These are phyloP conservation scores for Chlorella ohadii DNA, from an alignment of 139 green algal species.

Conservation along the genomic window DNA sequence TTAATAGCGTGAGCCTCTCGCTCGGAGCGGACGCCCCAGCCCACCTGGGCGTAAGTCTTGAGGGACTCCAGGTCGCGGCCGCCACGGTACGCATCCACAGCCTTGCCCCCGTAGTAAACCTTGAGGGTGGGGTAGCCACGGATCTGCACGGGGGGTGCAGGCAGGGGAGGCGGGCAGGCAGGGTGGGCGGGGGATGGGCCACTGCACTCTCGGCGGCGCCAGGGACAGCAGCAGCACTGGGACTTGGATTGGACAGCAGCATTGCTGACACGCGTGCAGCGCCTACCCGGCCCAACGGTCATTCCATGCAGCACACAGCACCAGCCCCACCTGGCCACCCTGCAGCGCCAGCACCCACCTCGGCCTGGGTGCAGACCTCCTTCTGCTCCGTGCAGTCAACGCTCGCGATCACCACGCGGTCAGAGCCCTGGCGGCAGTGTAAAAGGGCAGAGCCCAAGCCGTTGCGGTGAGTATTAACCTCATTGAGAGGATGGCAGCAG, in stretches of 20 bases:
- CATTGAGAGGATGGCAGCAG: too few species aligned
- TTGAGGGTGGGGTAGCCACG: constrained; percentile 47
- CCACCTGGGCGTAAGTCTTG: constrained; percentile 23
- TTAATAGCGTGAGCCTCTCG: too few species aligned
- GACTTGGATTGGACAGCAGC: too few species aligned
- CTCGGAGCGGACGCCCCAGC: too few species aligned
- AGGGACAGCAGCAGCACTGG: background rate
- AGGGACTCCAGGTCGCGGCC: constrained; percentile 28
- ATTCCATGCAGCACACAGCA: too few species aligned
- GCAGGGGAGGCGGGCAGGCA: too few species aligned
- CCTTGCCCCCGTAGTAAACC: constrained; percentile 31
- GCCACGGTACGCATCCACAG: constrained; percentile 30
- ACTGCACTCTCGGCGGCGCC: too few species aligned
- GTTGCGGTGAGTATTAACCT: too few species aligned
- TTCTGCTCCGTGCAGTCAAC: constrained; percentile 51
- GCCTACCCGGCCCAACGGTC: too few species aligned
- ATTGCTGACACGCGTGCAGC: too few species aligned
- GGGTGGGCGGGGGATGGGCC: background rate
- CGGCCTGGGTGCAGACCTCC: constrained; percentile 39
- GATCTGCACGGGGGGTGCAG: constrained; percentile 27
- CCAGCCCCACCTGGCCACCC: too few species aligned
- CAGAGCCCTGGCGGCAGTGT: background rate
- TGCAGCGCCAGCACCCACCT: constrained; percentile 26
- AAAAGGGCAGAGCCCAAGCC: too few species aligned
- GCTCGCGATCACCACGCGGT: constrained; percentile 21